Percentiles rank a stretch among this genome's conserved stretches.
Conservation (phyloP, 768 basidiomycete genomes). For the Suillus subluteus region DNA sequence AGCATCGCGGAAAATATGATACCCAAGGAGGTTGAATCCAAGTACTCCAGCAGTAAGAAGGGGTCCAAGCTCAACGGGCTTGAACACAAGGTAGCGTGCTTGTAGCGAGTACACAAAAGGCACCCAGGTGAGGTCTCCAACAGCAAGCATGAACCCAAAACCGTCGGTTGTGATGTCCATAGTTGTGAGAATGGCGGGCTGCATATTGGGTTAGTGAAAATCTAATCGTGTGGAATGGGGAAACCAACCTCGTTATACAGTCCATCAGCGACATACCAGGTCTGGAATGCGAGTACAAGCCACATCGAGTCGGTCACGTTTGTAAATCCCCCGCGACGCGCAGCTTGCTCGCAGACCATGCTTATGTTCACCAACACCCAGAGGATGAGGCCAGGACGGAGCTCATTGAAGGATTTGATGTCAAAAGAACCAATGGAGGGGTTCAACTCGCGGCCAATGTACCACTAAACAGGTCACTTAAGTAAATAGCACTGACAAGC, state of each 20-base stretch:
- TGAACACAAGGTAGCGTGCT: slow-evolving; percentile 93
- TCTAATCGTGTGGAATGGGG: not conserved
- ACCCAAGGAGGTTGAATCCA: slow-evolving; percentile 69
- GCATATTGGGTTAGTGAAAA: not conserved
- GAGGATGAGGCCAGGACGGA: slow-evolving; percentile 72
- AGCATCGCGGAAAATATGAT: slow-evolving; percentile 86
- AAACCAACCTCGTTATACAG: slow-evolving; percentile 85
- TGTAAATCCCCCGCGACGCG: slow-evolving; percentile 65
- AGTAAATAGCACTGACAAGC: not conserved
- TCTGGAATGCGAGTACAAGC: slow-evolving; percentile 84
- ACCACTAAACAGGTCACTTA: slow-evolving; percentile 59
- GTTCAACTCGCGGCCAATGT: slow-evolving; percentile 93
- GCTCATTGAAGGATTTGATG: slow-evolving; percentile 58
- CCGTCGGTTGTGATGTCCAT: slow-evolving; percentile 99
- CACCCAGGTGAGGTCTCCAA: slow-evolving; percentile 93
- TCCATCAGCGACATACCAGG: slow-evolving; percentile 83
- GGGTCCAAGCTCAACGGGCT: slow-evolving; percentile 76
- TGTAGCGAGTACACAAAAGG: slow-evolving; percentile 94
- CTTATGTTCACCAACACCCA: slow-evolving; percentile 92
- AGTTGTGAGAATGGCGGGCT: slow-evolving; percentile 89
- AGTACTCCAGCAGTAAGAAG: slow-evolving; percentile 58
- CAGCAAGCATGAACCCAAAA: slow-evolving; percentile 96
- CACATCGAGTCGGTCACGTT: slow-evolving; percentile 89
- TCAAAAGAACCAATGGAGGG: slow-evolving; percentile 81
- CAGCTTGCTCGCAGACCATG: slow-evolving; percentile 90